phyloP scores from a whole-genome alignment of 495 filamentous ascomycete species.

The Aspergillus asperescens region DNA sequence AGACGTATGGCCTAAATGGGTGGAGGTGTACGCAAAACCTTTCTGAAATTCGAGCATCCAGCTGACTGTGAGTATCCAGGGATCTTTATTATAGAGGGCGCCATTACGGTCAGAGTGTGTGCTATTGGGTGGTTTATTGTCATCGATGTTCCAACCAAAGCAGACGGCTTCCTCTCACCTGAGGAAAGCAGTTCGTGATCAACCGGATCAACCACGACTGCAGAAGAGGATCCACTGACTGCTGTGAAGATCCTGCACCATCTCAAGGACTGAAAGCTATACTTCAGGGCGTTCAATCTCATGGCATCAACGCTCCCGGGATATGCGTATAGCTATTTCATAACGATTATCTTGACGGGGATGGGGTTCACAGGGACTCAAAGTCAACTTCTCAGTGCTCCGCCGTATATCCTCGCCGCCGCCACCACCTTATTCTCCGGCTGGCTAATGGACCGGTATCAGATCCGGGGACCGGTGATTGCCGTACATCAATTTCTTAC shows the following conservation, averaged over 20 bases:
- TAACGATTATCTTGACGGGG: conserved; percentile 11
- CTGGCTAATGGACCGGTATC: conserved; percentile 15
- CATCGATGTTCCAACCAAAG: conserved; percentile 14
- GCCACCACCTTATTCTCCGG: conserved; percentile 7
- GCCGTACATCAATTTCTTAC: conserved; percentile 16
- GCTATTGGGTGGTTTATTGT: conserved; percentile 13
- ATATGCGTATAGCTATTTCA: conserved; percentile 19
- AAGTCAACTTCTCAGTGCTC: conserved; percentile 12
- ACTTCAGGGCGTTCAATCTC: conserved; percentile 17
- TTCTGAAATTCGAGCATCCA: background rate
- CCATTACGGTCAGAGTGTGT: conserved; percentile 14
- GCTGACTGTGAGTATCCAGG: conserved; percentile 1
- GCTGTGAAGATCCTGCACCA: conserved; percentile 9
- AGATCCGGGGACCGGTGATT: conserved; percentile 13
- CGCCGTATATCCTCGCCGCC: conserved; percentile 13
- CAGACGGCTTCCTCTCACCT: conserved; percentile 8
- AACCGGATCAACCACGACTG: conserved; percentile 15
- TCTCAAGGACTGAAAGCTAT: conserved; percentile 16
- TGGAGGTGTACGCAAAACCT: conserved; percentile 12
- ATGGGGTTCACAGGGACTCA: conserved; percentile 12
- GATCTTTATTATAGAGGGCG: conserved; percentile 18
- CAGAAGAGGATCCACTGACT: conserved; percentile 9
- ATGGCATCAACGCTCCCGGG: conserved; percentile 17
- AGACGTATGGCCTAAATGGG: conserved; percentile 8
- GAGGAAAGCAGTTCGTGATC: conserved; percentile 16